These are phyloP conservation scores for Ogataea nitratoaversa DNA, from an alignment of 805 yeast genomes.

Conservation along the genomic window DNA sequence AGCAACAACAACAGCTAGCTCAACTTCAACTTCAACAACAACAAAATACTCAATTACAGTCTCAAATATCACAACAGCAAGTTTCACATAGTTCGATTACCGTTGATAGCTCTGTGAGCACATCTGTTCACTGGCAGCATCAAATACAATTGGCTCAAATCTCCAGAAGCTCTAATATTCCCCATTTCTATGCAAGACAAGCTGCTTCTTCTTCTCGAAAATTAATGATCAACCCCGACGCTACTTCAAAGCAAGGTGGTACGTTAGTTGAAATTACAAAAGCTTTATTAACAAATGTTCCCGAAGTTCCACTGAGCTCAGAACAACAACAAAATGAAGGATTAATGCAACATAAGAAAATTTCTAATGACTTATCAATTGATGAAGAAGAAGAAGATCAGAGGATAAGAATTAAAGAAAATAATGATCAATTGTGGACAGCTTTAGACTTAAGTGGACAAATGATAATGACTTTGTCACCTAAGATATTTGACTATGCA, in stretches of 20 bases:
- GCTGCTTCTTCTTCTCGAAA: constrained; percentile 68
- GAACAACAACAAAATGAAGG: constrained; percentile 32
- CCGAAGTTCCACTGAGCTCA: constrained; percentile 25
- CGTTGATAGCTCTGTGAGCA: constrained; percentile 33
- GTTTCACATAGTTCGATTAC: constrained; percentile 21
- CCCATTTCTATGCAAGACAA: constrained; percentile 80
- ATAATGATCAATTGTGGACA: constrained; percentile 86
- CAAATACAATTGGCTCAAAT: constrained; percentile 69
- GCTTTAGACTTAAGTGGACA: constrained; percentile 91
- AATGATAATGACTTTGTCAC: constrained; percentile 65
- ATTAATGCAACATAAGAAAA: constrained; percentile 35
- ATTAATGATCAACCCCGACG: constrained; percentile 32
- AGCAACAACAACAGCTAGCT: constrained; percentile 26
- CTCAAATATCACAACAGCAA: constrained; percentile 19
- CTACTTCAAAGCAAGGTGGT: constrained; percentile 26
- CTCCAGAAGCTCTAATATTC: constrained; percentile 61
- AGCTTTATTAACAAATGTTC: constrained; percentile 30
- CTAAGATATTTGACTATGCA: constrained; percentile 71
- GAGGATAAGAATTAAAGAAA: constrained; percentile 53
- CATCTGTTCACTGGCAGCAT: constrained; percentile 67
- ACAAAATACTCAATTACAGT: constrained; percentile 18
- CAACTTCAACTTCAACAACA: constrained; percentile 21
- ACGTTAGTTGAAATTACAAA: constrained; percentile 40
- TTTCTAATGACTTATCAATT: constrained; percentile 31
- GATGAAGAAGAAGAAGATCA: constrained; percentile 66